A percentile compares a stretch with the other conserved stretches of the same genome.
Evolutionary conservation across 2,329 filamentous ascomycete genomes (phyloP).

Genomic region (Amesomyces nigricolor): DNA sequence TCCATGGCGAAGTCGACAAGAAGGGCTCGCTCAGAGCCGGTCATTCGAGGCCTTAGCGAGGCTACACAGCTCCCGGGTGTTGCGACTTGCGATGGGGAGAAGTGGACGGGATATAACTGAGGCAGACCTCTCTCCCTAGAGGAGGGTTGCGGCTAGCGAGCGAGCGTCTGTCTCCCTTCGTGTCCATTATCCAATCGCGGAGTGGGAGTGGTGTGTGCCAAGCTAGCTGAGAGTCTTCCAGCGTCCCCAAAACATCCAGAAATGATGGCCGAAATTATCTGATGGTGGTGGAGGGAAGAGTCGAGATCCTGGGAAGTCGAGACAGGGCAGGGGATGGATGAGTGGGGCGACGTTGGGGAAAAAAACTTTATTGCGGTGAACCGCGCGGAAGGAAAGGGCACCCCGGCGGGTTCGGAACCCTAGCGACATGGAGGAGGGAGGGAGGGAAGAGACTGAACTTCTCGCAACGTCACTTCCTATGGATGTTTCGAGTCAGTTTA

Average conservation of each 20-base stretch:
- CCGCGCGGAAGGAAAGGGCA: slow-evolving; percentile 8
- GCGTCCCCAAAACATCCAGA: neutral
- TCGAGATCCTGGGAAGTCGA: neutral
- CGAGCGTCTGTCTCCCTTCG: neutral
- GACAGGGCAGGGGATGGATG: slow-evolving; percentile 2
- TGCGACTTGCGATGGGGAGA: neutral
- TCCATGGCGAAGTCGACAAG: slow-evolving; percentile 11
- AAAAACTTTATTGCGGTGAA: slow-evolving; percentile 12
- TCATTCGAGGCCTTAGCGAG: slow-evolving; percentile 14
- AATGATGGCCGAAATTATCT: neutral
- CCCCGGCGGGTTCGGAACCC: neutral
- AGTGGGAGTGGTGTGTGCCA: neutral
- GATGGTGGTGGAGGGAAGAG: neutral
- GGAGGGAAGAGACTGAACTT: no score
- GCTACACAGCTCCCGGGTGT: slow-evolving; percentile 14
- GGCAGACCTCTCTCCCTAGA: no score
- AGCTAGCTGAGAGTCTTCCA: neutral
- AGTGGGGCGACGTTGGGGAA: neutral
- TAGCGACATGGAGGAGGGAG: neutral
- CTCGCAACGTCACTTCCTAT: neutral
- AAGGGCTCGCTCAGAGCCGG: slow-evolving; percentile 11
- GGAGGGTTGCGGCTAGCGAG: slow-evolving; percentile 3
- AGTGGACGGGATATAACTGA: no score
- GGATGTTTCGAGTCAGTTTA: neutral
- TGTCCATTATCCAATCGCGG: neutral